Base-by-base conservation (phyloP, 1,284 basidiomycete species). In the Uromyces viciae-fabae region DNA sequence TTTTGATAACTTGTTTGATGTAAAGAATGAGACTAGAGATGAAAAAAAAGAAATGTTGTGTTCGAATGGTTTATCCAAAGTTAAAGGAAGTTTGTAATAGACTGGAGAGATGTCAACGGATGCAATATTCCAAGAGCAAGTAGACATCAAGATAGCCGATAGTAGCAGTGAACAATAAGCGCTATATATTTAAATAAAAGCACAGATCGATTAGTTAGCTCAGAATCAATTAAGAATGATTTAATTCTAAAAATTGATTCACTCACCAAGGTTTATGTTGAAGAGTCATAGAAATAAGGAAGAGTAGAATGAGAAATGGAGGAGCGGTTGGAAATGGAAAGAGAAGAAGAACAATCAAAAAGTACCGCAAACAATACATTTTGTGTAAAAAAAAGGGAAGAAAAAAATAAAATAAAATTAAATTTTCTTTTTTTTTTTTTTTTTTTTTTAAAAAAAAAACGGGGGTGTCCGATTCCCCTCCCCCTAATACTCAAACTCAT, bases 91-190 rank as follows among this genome's bases (percentile, higher is more conserved):
- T 17, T 22, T 74, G 11, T 52, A 54, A 74, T 73, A 74, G n/a
- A 56, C 22, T 31, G 68, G 58, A 22, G 78, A 81, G 31, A 81
- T 46, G 54, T 81, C 71, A 5, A 74, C 33, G 22, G 78, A 81
- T 38, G 78, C 69, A 31, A 81, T 43, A 42, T 81, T 81, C 78
- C 78, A 81, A 74, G 78, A 81, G 56, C 78, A 81, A 31, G 78
- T 81, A 25, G 78, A 73, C 8, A 81, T 19, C n/a, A 81, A n/a
- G 71, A 81, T 81, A 2, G 71, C 78, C 17, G 78, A 81, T 9
- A 81, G 71, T 11, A 81, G 56, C 33, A 81, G 22, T 25, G 78
- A 81, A 43, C 78, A 81, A 74, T 81, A 81, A 25, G 71, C 78
- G 46, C 78, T 81, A 38, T 31, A 31, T 42, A 28, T 11, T 11